Evolutionary conservation across 1,284 basidiomycete genomes (phyloP), one percentile per base, ranked within the genome.

Genomic region (Pyrrhoderma lamaoense): DNA sequence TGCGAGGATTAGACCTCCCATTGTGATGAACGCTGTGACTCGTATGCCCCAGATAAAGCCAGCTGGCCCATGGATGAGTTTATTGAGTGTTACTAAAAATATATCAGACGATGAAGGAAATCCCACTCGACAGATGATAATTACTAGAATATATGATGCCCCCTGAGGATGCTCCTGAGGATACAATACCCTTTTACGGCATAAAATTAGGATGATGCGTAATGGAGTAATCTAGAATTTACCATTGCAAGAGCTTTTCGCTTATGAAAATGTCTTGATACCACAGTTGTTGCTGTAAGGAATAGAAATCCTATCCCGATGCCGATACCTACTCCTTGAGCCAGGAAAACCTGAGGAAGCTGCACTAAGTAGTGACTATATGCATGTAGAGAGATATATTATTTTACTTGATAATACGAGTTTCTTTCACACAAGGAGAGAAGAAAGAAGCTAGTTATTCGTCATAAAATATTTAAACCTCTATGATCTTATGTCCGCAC

Each of bases 361-460:
- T n/a, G n/a, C 16, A n/a, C 18, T 31, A 23, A n/a, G 22, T 45
- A 27, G 27, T 67, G 64, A 14, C 64, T 57, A 49, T 71, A 70
- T n/a, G 19, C 11, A 56, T 43, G 54, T 57, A 34, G 14, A 23
- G 18, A 51, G 56, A n/a, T n/a, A n/a, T n/a, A n/a, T n/a, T n/a
- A n/a, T n/a, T n/a, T 38, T 50, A 70, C 71, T 61, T 73, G 71
- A 55, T 73, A 74, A 50, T 67, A 71, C 42, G 71, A 63, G 22
- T 66, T 62, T 7, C 66, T 57, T n/a, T 69, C 64, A 0, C 68
- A 62, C 19, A 72, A 57, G 1, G 71, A 73, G n/a, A 74, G 63
- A 72, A 72, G 72, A 58, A 73, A 72, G 4, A 72, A 61, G 51
- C 65, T 69, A 53, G 70, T 66, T 13, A 67, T 5, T 22, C 4